Base-by-base conservation (phyloP, 305 asterid species). In the Stenogyne calaminthoides region DNA sequence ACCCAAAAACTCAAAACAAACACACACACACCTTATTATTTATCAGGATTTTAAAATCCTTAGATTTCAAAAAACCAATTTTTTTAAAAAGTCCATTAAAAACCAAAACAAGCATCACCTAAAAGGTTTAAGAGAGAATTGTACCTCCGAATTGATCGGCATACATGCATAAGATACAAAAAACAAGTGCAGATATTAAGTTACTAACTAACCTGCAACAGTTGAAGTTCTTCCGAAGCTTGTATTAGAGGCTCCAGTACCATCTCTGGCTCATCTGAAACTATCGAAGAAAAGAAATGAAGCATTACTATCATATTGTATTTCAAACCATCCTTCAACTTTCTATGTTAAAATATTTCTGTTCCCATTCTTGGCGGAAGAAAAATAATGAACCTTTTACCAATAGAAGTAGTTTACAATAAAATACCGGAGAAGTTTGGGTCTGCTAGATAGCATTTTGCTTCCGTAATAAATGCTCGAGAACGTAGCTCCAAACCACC, bases 401-500 rank as follows among this genome's bases (percentile, higher is more conserved):
- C 34, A 65, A 52, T 25, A 42, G 66, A 59, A 36, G 67, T 36
- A 52, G 39, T 49, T 64, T 61, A 32, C 60, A 46, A 20, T 22
- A 42, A 25, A 74, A 40, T 80, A 91, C 98, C 97, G 80, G 93
- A 86, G 80, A 91, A 91, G 75, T 76, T 76, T 25, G 91, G 83
- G 76, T 91, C 98, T 9, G 93, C 89, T 58, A 94, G 83, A 80
- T 86, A 86, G 80, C 99, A 94, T 86, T 92, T 94, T 71, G 95
- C 90, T 88, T 94, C 98, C 11, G 84, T 77, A 64, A 91, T 88
- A 70, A 86, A 88, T 59, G 97, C 97, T 69, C 96, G 92, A 75
- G 95, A 82, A 15, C 91, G 88, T 56, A 94, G 93, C 86, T 94
- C 98, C 86, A 90, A 78, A 76, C 98, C 98, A 70, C 99, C 99